Base-by-base conservation (phyloP, 371 early-diverging fungal genomes). In the Mucor indicus region DNA sequence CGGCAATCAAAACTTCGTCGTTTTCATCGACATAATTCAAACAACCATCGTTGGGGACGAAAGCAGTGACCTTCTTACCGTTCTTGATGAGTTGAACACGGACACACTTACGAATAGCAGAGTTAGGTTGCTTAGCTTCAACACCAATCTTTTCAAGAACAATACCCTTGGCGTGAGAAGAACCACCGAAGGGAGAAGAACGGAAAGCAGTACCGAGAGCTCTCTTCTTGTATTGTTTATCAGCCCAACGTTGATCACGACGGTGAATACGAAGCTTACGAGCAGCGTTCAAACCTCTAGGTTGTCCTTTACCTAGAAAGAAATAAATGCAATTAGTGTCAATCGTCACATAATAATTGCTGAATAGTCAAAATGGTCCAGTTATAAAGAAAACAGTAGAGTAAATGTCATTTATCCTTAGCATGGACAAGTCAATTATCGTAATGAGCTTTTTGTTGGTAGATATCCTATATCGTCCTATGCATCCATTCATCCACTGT, bases 51-150 rank as follows among this genome's bases (percentile, higher is more conserved):
- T 96, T 95, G 76, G 99, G 99, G 49, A 99, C 99, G 85, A 99
- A 99, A 66, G 99, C 99, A 55, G 99, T 98, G 74, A 99, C 89
- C 88, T 96, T 99, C 92, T 99, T 99, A 77, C 96, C 98, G 88
- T 98, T 98, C 89, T 98, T 98, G 88, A 99, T 98, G 58, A 99
- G 87, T 83, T 99, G 99, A 60, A 98, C 98, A 90, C 99, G 94
- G 58, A 99, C 98, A 83, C 98, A 98, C 88, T 99, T 99, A 85
- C 99, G 96, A 85, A 99, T 97, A 70, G 99, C 99, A 80, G 99
- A 99, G 95, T 99, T 99, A 67, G 99, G 99, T 86, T 99, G 99
- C 84, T 99, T 99, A 64, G 99, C 98, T 86, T 99, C 99, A 64
- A 99, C 96, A 90, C 99, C 99, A 80, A 98, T 97, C 89, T 99